Evolutionary conservation across 257 asterid genomes (phyloP), one percentile per base, ranked within the genome.

Genomic region (Verbascum thapsus): DNA sequence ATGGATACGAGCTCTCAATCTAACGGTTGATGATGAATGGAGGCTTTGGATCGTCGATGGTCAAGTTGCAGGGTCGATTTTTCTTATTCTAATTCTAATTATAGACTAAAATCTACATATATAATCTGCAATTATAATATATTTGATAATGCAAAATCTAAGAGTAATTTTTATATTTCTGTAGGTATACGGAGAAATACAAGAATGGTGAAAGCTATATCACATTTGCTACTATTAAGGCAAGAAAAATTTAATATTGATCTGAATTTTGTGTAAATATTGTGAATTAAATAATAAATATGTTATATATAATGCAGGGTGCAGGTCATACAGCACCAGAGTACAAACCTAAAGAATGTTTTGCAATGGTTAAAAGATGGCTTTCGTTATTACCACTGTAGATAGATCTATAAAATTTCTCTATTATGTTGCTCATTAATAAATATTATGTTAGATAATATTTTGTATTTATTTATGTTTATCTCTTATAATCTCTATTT

Each of bases 211-310:
- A 68, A 15, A 68, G 62, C 13, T 30, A 9, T 23, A 15, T 82
- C 69, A 74, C 78, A 15, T 82, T 64, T 66, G 81, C 81, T 48
- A 82, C 80, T 0, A 70, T 82, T 32, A 82, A 76, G 81, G 88
- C 30, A 67, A 71, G 68, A 19, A 49, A 42, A 67, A 37, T 16
- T 20, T 20, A 3, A 4, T 7, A 13, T 30, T 51, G 35, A 22
- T 5, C 12, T n/a, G 9, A 3, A 5, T n/a, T 60, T 15, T 3
- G 0, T 17, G 1, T 3, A 8, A 15, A 16, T 34, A 4, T 5
- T 8, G 19, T 58, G 10, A 58, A 40, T 34, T 11, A 18, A 8
- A 7, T 2, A 11, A 1, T 2, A n/a, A 7, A 3, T 30, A 26
- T 26, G 32, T 8, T 4, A 32, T 49, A 35, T 35, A 10, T 17